Evolutionary conservation across 805 yeast species (phyloP).

Genomic region (Wickerhamomyces sydowiorum): DNA sequence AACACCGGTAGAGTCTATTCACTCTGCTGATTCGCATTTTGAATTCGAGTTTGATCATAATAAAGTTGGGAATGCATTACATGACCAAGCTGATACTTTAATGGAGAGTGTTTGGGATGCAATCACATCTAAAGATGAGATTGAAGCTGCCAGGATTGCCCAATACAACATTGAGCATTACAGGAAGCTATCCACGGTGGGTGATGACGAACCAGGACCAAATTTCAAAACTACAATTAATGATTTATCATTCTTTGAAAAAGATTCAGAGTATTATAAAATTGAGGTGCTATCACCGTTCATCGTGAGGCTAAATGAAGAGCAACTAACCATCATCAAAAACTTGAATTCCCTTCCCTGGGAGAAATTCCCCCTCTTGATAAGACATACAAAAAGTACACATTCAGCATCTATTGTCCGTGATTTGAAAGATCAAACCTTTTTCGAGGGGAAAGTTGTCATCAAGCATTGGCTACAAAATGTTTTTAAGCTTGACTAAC

Average conservation of each 20-base stretch:
- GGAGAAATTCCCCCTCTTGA: constrained; percentile 67
- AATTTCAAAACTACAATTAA: constrained; percentile 22
- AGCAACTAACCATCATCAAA: constrained; percentile 47
- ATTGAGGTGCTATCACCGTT: constrained; percentile 17
- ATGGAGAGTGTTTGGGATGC: constrained; percentile 62
- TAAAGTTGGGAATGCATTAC: constrained; percentile 36
- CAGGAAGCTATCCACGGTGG: not conserved
- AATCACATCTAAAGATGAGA: constrained; percentile 33
- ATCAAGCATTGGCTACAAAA: constrained; percentile 57
- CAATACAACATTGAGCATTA: constrained; percentile 12
- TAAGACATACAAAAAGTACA: constrained; percentile 57
- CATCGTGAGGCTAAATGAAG: constrained; percentile 30
- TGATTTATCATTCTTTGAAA: constrained; percentile 23
- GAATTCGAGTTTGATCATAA: constrained; percentile 17
- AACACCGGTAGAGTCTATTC: constrained; percentile 10
- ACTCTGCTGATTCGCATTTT: constrained; percentile 9
- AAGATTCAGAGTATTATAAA: constrained; percentile 11
- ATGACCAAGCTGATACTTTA: constrained; percentile 57
- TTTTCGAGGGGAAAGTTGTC: constrained; percentile 66
- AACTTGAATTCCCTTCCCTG: constrained; percentile 57
- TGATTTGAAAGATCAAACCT: constrained; percentile 41
- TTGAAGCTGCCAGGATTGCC: constrained; percentile 14
- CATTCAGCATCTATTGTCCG: constrained; percentile 84
- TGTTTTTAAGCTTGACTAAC: constrained; percentile 24
- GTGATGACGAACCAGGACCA: constrained; percentile 11